Percentiles rank a stretch among this genome's conserved stretches.
Conservation (phyloP, 2,329 filamentous ascomycete species). For the Drechslerella coelobrocha region DNA sequence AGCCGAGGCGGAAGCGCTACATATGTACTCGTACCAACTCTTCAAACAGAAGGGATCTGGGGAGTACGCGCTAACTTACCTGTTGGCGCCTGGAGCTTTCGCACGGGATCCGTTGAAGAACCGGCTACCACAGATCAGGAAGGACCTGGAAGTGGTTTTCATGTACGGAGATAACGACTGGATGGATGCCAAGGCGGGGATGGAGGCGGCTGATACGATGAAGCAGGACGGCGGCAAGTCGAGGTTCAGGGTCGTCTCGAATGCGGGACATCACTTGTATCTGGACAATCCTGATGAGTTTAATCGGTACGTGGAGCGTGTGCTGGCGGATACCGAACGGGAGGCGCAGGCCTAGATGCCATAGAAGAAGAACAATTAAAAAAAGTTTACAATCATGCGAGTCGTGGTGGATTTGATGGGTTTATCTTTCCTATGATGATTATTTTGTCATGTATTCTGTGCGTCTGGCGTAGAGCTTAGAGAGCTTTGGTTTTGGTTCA, state of each 20-base stretch:
- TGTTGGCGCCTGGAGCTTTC: slow-evolving; percentile 91
- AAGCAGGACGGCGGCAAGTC: slow-evolving; percentile 78
- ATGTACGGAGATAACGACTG: slow-evolving; percentile 99
- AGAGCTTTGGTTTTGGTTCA: no score
- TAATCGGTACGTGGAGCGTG: slow-evolving; percentile 69
- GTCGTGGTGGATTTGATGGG: no score
- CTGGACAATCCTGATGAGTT: slow-evolving; percentile 74
- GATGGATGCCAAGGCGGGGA: slow-evolving; percentile 93
- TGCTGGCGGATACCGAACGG: slow-evolving; percentile 64
- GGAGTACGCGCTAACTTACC: slow-evolving; percentile 90
- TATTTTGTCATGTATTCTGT: no score
- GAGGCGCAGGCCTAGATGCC: not conserved
- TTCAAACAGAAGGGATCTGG: slow-evolving; percentile 91
- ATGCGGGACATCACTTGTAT: slow-evolving; percentile 75
- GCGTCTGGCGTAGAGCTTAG: no score
- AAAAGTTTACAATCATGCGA: no score
- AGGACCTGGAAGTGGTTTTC: slow-evolving; percentile 80
- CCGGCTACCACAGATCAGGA: slow-evolving; percentile 78
- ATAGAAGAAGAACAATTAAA: no score
- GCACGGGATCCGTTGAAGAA: slow-evolving; percentile 86
- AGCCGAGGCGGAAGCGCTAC: slow-evolving; percentile 80
- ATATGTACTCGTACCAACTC: slow-evolving; percentile 92
- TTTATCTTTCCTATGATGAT: no score
- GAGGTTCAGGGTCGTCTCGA: slow-evolving; percentile 78
- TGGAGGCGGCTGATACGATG: slow-evolving; percentile 79